Evolutionary conservation across 345 rosid species (phyloP).

Genomic region (Lepidium aucheri): DNA sequence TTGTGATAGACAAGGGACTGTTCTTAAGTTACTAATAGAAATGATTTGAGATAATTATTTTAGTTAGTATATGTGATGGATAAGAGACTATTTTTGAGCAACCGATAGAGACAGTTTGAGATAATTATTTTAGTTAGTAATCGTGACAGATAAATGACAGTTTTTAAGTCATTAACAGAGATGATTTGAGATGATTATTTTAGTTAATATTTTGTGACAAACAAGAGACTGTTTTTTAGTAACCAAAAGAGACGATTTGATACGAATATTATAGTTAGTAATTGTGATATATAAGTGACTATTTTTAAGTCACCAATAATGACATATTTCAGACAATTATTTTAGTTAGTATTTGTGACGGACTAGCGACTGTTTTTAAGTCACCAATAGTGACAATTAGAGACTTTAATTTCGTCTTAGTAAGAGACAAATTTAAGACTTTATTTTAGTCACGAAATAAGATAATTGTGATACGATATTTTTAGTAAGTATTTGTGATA

Average conservation of each 20-base stretch:
- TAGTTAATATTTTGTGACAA: neutral
- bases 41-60: too few species aligned
- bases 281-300: neutral
- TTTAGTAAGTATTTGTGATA: neutral
- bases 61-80: too few species aligned
- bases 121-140: neutral
- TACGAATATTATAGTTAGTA: neutral
- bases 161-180: neutral
- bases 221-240: too few species aligned
- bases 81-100: too few species aligned
- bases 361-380: neutral
- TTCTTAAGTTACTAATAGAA: too few species aligned
- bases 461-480: neutral
- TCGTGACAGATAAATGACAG: neutral
- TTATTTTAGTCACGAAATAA: neutral
- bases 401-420: neutral
- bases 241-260: neutral
- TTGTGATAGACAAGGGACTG: too few species aligned
- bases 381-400: neutral
- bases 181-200: neutral
- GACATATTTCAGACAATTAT: neutral
- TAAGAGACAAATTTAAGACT: neutral
- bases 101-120: neutral
- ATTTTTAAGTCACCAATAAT: neutral
- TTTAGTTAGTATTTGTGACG: neutral